Conservation (phyloP, 1,139 yeast species). For the Debaryomyces robertsiae region DNA sequence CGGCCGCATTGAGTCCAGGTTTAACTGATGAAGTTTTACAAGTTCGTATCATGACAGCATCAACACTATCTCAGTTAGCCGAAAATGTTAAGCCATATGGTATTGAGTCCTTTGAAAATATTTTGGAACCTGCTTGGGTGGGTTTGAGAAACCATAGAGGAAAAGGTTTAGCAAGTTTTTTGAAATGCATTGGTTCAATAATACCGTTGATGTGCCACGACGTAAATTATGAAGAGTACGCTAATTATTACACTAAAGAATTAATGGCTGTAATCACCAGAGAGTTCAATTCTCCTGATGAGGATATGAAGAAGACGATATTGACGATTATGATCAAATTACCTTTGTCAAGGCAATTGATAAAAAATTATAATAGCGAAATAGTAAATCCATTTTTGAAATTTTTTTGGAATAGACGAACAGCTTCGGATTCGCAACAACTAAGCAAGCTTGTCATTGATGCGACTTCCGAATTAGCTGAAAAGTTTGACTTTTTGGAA, state of each 20-base stretch:
- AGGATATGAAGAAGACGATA: constrained; percentile 82
- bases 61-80: constrained; percentile 74
- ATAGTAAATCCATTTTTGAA: constrained; percentile 67
- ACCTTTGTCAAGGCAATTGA: constrained; percentile 35
- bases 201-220: constrained; percentile 79
- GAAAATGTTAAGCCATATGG: constrained; percentile 91
- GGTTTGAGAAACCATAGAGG: constrained; percentile 83
- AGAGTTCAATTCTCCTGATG: constrained; percentile 83
- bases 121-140: constrained; percentile 75
- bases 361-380: constrained; percentile 36
- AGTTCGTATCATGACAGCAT: constrained; percentile 71
- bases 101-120: constrained; percentile 75
- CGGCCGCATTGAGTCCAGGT: constrained; percentile 60
- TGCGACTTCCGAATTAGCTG: constrained; percentile 69
- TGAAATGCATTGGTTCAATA: constrained; percentile 77
- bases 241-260: constrained; percentile 76
- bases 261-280: constrained; percentile 66
- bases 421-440: constrained; percentile 55
- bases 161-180: constrained; percentile 69
- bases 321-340: constrained; percentile 41
- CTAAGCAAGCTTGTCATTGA: constrained; percentile 65
- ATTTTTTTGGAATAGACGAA: constrained; percentile 76
- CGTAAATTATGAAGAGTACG: constrained; percentile 61
- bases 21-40: constrained; percentile 72
- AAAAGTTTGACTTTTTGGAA: constrained; percentile 65